A percentile compares a stretch with the other conserved stretches of the same genome.
Evolutionary conservation across 257 asterid genomes (phyloP).

Genomic region (Lycium ferocissimum): DNA sequence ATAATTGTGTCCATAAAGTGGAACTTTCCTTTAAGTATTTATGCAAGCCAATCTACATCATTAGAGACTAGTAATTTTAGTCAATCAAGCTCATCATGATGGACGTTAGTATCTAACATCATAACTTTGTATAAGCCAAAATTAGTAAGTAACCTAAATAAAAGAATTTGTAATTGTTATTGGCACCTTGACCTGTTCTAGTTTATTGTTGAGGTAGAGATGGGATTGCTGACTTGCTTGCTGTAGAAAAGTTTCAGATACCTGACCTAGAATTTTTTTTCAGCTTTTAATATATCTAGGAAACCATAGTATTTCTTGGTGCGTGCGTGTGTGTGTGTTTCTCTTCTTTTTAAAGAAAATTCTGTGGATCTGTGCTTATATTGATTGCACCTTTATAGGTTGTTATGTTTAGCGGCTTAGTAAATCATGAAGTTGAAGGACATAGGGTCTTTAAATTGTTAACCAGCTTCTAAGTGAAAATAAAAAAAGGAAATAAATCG

Average conservation of each 20-base stretch:
- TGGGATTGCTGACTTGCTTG: background rate
- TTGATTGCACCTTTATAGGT: background rate
- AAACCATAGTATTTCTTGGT: background rate
- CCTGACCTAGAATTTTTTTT: background rate
- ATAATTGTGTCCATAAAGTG: slow-evolving; percentile 1
- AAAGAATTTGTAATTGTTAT: background rate
- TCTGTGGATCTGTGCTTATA: background rate
- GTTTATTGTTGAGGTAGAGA: slow-evolving; percentile 11
- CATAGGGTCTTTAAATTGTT: background rate
- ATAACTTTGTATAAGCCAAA: background rate
- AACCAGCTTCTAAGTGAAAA: background rate
- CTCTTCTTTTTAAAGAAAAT: background rate
- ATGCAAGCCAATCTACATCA: slow-evolving; percentile 12
- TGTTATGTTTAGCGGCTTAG: background rate
- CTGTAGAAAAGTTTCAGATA: background rate
- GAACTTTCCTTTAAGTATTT: background rate
- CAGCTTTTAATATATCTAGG: background rate
- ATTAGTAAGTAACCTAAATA: background rate
- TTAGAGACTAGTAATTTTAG: background rate
- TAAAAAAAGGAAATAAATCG: background rate
- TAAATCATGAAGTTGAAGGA: background rate
- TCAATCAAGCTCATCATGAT: background rate
- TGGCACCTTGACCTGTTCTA: background rate
- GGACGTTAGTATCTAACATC: slow-evolving; percentile 19
- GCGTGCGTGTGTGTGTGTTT: background rate